These are phyloP conservation scores for Exserohilum turcica DNA, from an alignment of 2,329 filamentous ascomycete species.

Conservation along the genomic window DNA sequence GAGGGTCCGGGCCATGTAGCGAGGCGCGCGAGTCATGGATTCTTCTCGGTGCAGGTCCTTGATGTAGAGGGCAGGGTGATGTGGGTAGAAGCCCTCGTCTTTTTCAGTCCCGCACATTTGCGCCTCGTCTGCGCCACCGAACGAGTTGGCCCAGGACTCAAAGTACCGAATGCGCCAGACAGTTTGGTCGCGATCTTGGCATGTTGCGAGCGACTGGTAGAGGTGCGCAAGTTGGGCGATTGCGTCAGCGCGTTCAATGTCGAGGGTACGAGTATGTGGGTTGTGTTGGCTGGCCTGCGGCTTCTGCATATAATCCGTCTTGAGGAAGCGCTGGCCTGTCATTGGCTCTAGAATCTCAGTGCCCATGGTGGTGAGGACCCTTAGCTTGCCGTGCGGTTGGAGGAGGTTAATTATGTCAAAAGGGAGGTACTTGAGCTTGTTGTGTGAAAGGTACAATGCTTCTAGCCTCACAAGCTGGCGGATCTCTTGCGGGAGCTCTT, in stretches of 20 bases:
- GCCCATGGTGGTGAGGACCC: constrained; percentile 17
- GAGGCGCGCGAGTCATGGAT: constrained; percentile 2
- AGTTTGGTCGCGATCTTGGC: constrained; percentile 16
- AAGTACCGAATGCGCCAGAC: constrained; percentile 24
- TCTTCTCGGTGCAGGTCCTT: background rate
- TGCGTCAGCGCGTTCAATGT: constrained; percentile 7
- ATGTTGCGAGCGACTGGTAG: constrained; percentile 7
- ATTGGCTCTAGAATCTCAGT: constrained; percentile 26
- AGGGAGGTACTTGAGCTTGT: constrained; percentile 32
- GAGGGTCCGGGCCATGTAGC: constrained; percentile 25
- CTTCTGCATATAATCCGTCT: background rate
- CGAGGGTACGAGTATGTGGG: constrained; percentile 1
- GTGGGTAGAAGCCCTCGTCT: constrained; percentile 16
- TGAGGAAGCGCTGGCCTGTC: constrained; percentile 5
- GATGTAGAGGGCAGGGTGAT: constrained; percentile 10
- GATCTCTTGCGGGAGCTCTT: constrained; percentile 36
- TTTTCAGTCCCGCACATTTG: background rate
- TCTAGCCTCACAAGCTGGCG: constrained; percentile 25
- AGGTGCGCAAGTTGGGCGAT: constrained; percentile 7
- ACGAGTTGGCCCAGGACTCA: constrained; percentile 20
- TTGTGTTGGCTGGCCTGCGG: background rate
- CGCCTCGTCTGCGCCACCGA: constrained; percentile 5
- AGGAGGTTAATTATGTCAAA: constrained; percentile 33
- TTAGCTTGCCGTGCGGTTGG: constrained; percentile 19
- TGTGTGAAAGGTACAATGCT: constrained; percentile 30